Evolutionary conservation across 768 basidiomycete genomes (phyloP), one percentile per base, ranked within the genome.

Genomic region (Phlegmacium glaucopus): DNA sequence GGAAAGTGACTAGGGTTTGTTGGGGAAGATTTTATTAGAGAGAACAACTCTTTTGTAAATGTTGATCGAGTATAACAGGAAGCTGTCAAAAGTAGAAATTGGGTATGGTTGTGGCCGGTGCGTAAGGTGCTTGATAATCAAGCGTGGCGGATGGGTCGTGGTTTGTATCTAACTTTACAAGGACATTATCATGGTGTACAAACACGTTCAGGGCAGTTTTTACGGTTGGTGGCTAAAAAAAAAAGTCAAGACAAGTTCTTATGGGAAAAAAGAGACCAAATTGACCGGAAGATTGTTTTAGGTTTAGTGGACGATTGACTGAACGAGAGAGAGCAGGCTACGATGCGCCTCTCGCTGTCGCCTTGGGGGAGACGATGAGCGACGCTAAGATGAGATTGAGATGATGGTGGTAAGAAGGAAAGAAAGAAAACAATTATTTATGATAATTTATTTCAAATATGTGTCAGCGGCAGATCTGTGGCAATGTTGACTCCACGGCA

Each of bases 111-210:
- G 60, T 34, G 57, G 48, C 43, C 47, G 56, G 46, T 51, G 48
- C 49, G 50, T 53, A 47, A 52, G 50, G 42, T 34, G 49, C 55
- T 51, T 57, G 53, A 50, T 52, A 51, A 56, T 50, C 58, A 56
- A 50, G 51, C 47, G 54, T 52, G 51, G 52, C 42, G 50, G 55
- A 52, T 44, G 42, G 49, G 59, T 60, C 61, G 63, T 54, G 61
- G 57, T 64, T 50, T n/a, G 54, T 44, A 40, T 61, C 53, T 48
- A 56, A 53, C 53, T 66, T 64, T 74, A 75, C 48, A 71, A 63
- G 62, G 70, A 69, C 61, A 67, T 70, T 55, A 69, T 68, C 71
- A 73, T 72, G 65, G 61, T 65, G 70, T 59, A 65, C 62, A 60
- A 67, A 5, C 65, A 62, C 60, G 64, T 66, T 68, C 61, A 64